Evolutionary conservation across 257 asterid genomes (phyloP), one percentile per base, ranked within the genome.

Genomic region (Echium plantagineum): DNA sequence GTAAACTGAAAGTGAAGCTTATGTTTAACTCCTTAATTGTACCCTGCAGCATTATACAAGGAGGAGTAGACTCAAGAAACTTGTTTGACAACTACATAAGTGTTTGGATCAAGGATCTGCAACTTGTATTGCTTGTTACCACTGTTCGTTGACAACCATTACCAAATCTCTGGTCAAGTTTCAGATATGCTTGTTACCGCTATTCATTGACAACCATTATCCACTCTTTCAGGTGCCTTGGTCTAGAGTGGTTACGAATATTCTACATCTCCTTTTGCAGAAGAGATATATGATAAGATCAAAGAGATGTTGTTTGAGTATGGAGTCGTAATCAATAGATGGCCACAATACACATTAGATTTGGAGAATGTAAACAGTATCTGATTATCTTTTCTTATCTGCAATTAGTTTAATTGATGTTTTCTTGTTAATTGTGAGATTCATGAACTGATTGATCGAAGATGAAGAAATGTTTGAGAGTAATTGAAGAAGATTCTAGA

Each of bases 101-200:
- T 94, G 95, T 88, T 17, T 91, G 98, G 98, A 71, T 91, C 69
- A 89, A 91, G 73, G 98, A 91, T 71, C 69, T 91, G 70, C 94
- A 91, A 55, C 87, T 91, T 62, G 77, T 75, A 58, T 66, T 91
- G 74, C 97, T 88, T 55, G 98, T n/a, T n/a, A n/a, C n/a, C 88
- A 57, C 83, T 79, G 55, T 91, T 56, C 57, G 58, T 46, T 32
- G 18, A 9, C 59, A 20, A 54, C 16, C 15, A 1, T 42, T 13
- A 42, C 16, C 16, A 42, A 42, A 42, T 10, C 49, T 10, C 49
- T 42, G 15, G 13, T 42, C 4, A 13, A 38, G 12, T 42, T 42
- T 35, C 13, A 10, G 26, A 18, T 20, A 35, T 35, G 60, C 57
- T 60, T 21, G 24, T 18, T 1, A 22, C 47, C 12, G 12, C 7